These are phyloP conservation scores for Cladosporium sphaerospermum DNA, from an alignment of 2,329 filamentous ascomycete genomes.

Conservation along the genomic window DNA sequence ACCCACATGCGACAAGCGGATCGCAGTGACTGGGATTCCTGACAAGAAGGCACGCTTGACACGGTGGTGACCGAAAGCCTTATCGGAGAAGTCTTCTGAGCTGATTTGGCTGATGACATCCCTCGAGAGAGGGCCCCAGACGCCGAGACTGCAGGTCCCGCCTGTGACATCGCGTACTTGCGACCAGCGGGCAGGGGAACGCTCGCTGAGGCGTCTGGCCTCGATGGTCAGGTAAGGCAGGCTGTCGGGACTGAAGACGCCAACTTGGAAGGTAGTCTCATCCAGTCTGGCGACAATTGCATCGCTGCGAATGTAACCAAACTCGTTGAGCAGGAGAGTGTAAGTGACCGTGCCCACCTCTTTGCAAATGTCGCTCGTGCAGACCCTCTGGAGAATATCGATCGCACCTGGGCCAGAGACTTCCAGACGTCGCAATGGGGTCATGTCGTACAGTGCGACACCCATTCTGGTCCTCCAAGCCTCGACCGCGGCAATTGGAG, in stretches of 20 bases:
- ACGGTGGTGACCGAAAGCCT: conserved; percentile 45
- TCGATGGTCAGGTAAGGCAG: conserved; percentile 49
- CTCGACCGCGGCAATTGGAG: conserved; percentile 53
- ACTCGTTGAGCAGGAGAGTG: conserved; percentile 49
- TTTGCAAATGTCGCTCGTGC: conserved; percentile 45
- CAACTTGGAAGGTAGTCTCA: conserved; percentile 48
- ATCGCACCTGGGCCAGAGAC: conserved; percentile 53
- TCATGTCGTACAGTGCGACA: conserved; percentile 59
- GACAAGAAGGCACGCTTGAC: conserved; percentile 45
- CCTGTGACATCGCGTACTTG: conserved; percentile 55
- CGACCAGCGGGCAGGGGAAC: conserved; percentile 37
- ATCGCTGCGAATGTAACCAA: conserved; percentile 52
- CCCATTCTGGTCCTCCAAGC: conserved; percentile 60
- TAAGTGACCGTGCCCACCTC: conserved; percentile 49
- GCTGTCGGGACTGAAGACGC: conserved; percentile 52
- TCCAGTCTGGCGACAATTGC: conserved; percentile 50
- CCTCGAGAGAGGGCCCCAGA: conserved; percentile 54
- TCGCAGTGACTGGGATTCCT: conserved; percentile 51
- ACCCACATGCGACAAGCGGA: conserved; percentile 55
- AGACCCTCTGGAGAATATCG: conserved; percentile 49
- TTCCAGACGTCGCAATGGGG: conserved; percentile 53
- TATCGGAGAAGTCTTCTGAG: conserved; percentile 41
- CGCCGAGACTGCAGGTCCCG: conserved; percentile 54
- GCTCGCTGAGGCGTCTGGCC: conserved; percentile 44
- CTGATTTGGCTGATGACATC: conserved; percentile 46